These are phyloP conservation scores for Viola odorata DNA, from an alignment of 345 rosid genomes.

Conservation along the genomic window DNA sequence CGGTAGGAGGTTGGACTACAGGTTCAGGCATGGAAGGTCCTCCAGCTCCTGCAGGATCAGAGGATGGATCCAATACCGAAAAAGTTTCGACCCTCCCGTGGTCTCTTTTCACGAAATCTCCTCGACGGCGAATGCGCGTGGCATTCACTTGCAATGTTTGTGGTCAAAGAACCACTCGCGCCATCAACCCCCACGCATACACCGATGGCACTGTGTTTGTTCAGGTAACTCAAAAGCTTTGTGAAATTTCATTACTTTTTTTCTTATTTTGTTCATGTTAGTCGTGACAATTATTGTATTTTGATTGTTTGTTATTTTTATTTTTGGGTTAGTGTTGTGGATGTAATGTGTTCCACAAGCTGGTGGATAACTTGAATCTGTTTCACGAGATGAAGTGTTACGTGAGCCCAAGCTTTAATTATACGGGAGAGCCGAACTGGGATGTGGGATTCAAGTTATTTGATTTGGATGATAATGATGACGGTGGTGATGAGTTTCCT, in stretches of 20 bases:
- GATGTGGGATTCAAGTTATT: conserved; percentile 58
- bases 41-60: conserved; percentile 49
- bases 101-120: conserved; percentile 89
- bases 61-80: conserved; percentile 37
- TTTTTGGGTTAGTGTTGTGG: conserved; percentile 67
- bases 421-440: conserved; percentile 42
- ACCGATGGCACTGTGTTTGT: conserved; percentile 93
- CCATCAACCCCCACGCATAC: conserved; percentile 87
- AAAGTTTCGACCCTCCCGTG: conserved; percentile 79
- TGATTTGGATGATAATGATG: conserved; percentile 33
- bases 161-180: conserved; percentile 87
- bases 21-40: conserved; percentile 98
- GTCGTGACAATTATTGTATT: not conserved
- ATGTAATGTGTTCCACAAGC: conserved; percentile 86
- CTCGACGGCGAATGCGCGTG: conserved; percentile 87
- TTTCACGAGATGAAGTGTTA: conserved; percentile 88
- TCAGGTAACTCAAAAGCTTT: conserved; percentile 46
- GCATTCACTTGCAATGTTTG: conserved; percentile 91
- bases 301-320: not conserved
- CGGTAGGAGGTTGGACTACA: conserved; percentile 88
- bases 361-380: conserved; percentile 87
- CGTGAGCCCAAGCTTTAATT: conserved; percentile 57
- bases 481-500: conserved; percentile 34
- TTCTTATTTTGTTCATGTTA: not conserved
- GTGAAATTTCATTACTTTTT: not conserved